Evolutionary conservation across 2,329 filamentous ascomycete species (phyloP).

Genomic region (Pseudogymnoascus sp.): DNA sequence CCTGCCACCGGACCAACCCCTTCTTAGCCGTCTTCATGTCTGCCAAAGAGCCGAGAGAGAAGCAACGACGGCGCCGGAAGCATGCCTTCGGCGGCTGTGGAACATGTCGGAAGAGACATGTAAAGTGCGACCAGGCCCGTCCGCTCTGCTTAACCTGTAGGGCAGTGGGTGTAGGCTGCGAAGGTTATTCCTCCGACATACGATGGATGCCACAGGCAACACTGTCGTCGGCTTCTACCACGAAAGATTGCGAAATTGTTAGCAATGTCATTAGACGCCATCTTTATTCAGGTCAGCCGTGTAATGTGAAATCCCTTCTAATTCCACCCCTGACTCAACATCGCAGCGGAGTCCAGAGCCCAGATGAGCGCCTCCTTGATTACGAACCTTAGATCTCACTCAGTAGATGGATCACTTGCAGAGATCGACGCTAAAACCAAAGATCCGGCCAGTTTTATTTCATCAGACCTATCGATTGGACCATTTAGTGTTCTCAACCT

Average conservation of each 20-base stretch:
- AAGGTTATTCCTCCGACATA: constrained; percentile 26
- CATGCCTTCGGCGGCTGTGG: constrained; percentile 29
- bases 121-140: constrained; percentile 30
- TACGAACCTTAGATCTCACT: constrained; percentile 23
- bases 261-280: constrained; percentile 13
- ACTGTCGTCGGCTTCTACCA: not conserved
- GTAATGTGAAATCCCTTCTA: not conserved
- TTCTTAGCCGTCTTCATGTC: not conserved
- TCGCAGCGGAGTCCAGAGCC: constrained; percentile 18
- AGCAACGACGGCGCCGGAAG: constrained; percentile 2
- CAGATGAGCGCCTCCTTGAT: constrained; percentile 27
- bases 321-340: not conserved
- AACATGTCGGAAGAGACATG: constrained; percentile 29
- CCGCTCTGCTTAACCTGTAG: constrained; percentile 28
- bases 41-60: not conserved
- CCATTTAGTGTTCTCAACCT: constrained; percentile 8
- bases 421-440: constrained; percentile 26
- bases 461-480: constrained; percentile 19
- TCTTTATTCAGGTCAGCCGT: constrained; percentile 11
- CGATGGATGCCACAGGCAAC: constrained; percentile 22
- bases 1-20: too few species aligned
- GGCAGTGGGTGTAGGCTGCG: constrained; percentile 19
- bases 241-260: constrained; percentile 2
- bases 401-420: constrained; percentile 27
- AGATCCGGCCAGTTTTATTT: constrained; percentile 15